A percentile compares a stretch with the other conserved stretches of the same genome.
Conservation (phyloP, 345 rosid species). For the Rhodomyrtus tomentosa region DNA sequence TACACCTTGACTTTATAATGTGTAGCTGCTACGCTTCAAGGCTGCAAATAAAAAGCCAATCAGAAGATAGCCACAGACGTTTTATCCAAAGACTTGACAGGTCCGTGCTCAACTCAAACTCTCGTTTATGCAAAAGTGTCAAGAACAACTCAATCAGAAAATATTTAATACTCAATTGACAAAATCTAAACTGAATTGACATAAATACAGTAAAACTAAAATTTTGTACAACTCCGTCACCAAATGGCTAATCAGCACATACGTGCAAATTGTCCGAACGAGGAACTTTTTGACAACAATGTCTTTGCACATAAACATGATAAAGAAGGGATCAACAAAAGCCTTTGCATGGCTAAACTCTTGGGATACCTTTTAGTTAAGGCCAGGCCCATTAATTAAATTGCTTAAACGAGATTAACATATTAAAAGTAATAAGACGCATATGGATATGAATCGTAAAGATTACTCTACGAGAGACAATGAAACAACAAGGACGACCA, state of each 20-base stretch:
- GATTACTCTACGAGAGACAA: not conserved
- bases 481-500: not conserved
- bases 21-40: too few relatives aligned
- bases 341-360: not conserved
- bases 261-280: too few relatives aligned
- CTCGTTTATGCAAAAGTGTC: not conserved
- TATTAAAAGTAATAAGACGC: not conserved
- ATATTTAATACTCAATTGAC: too few relatives aligned
- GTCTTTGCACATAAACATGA: not conserved
- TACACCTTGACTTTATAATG: too few relatives aligned
- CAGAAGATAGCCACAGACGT: not conserved
- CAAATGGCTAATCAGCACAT: too few relatives aligned
- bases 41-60: too few relatives aligned
- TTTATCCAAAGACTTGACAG: not conserved
- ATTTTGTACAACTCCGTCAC: not conserved
- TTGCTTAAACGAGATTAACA: not conserved
- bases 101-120: not conserved
- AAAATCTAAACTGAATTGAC: too few relatives aligned
- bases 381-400: not conserved
- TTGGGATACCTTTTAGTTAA: not conserved
- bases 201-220: too few relatives aligned
- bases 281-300: not conserved
- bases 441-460: not conserved
- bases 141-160: not conserved
- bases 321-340: not conserved